phyloP scores from a whole-genome alignment of 805 yeast genomes.

The Saccharomyces paradoxus region DNA sequence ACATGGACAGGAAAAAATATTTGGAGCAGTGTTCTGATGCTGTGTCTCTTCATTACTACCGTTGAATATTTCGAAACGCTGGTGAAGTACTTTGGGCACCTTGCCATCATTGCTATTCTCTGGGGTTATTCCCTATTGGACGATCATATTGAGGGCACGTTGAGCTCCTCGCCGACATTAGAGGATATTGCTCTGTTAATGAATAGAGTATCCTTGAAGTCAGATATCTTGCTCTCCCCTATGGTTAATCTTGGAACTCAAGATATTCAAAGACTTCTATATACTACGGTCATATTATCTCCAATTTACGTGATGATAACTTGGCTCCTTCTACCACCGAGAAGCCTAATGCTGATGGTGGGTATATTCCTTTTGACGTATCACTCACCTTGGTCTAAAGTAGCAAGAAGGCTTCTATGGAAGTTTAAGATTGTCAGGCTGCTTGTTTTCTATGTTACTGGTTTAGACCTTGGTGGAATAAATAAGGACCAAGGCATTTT shows the following conservation, averaged over 20 bases:
- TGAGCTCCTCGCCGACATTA: constrained; percentile 64
- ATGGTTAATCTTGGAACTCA: constrained; percentile 67
- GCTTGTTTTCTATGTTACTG: constrained; percentile 74
- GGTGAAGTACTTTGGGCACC: constrained; percentile 69
- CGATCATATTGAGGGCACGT: constrained; percentile 47
- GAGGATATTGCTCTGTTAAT: constrained; percentile 78
- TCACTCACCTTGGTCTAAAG: constrained; percentile 79
- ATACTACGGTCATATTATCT: constrained; percentile 77
- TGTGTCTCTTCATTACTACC: constrained; percentile 38
- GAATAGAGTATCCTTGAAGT: constrained; percentile 63
- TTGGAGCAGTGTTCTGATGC: constrained; percentile 57
- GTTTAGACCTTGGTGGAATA: constrained; percentile 62
- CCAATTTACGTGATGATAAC: constrained; percentile 74
- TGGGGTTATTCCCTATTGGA: constrained; percentile 54
- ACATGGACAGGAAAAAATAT: constrained; percentile 87
- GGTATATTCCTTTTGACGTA: constrained; percentile 66
- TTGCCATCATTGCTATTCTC: constrained; percentile 53
- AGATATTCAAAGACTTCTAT: constrained; percentile 70
- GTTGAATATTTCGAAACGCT: constrained; percentile 70
- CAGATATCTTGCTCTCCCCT: constrained; percentile 75
- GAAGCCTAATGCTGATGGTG: constrained; percentile 48
- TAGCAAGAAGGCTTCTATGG: constrained; percentile 81
- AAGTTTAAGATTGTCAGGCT: constrained; percentile 62
- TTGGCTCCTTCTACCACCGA: constrained; percentile 61
- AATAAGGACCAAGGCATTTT: constrained; percentile 36